Conservation (phyloP, 1,284 basidiomycete species). For the Veloporphyrellus conicus region DNA sequence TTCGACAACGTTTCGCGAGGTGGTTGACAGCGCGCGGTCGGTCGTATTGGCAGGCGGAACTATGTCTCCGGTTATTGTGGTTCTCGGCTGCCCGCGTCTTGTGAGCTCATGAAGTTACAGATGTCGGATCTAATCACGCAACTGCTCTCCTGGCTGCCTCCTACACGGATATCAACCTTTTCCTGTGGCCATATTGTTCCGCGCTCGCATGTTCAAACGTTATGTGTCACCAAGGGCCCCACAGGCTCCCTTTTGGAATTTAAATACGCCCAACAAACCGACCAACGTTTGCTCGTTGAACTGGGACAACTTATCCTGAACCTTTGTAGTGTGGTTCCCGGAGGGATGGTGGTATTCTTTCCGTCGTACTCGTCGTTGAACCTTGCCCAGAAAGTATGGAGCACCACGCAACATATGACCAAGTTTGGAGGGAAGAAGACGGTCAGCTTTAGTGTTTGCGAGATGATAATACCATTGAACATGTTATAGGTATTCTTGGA, state of each 20-base stretch:
- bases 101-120: conserved; percentile 40
- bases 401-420: conserved; percentile 53
- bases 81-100: conserved; percentile 12
- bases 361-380: conserved; percentile 89
- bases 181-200: conserved; percentile 95
- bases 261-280: conserved; percentile 75
- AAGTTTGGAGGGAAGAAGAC: conserved; percentile 73
- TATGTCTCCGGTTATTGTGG: conserved; percentile 80
- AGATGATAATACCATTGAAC: neutral
- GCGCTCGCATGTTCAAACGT: conserved; percentile 68
- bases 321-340: conserved; percentile 73
- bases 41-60: conserved; percentile 93
- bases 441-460: conserved; percentile 27
- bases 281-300: conserved; percentile 70
- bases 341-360: conserved; percentile 90
- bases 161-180: conserved; percentile 68
- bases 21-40: conserved; percentile 75
- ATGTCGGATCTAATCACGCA: conserved; percentile 86
- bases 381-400: conserved; percentile 67
- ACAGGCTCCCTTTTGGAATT: conserved; percentile 76
- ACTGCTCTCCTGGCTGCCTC: conserved; percentile 68
- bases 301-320: conserved; percentile 82
- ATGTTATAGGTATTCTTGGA: conserved; percentile 77
- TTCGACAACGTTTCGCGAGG: conserved; percentile 77
- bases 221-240: conserved; percentile 78